Base-by-base conservation (phyloP, 805 yeast species). In the Lachancea meyersii region DNA sequence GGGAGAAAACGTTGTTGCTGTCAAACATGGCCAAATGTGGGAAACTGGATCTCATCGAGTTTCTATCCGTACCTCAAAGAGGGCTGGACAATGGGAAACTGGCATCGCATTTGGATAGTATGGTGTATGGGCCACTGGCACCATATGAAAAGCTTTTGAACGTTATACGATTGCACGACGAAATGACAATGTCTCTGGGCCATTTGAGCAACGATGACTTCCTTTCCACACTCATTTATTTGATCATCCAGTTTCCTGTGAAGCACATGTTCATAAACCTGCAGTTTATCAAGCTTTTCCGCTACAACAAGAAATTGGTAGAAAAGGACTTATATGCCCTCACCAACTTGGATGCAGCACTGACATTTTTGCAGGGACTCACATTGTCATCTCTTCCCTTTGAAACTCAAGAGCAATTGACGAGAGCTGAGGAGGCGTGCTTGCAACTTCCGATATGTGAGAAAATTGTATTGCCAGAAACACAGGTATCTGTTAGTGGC, bases 321-420 rank as follows among this genome's bases (percentile, higher is more conserved):
- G 59, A 60, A 43, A 57, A 57, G 35, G 67, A 61, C 42, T 44
- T 59, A 16, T 62, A 52, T 47, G 63, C 59, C 10, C 41, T 61
- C 13, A 62, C 67, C 9, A 62, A 62, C 45, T 43, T 61, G 8
- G 65, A 61, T 30, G 67, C 65, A 1, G 63, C 65, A 1, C 44
- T 62, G 11, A 52, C 52, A n/a, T 62, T 60, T 36, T 48, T 62
- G n/a, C 64, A 58, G 31, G 57, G 58, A 2, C 46, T 61, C 17
- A 56, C 59, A 11, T 24, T 47, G 4, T 18, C 28, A 7, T 44
- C 43, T 34, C 26, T 46, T 4, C 49, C 64, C 3, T 38, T 49
- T 7, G 48, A 45, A 24, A 44, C 51, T 7, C 47, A 49, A 34
- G 49, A 45, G 13, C 46, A 52, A 20, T 34, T 60, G 18, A 22